phyloP scores from a whole-genome alignment of 169 alveolate genomes.

The Plasmodium vinckei region DNA sequence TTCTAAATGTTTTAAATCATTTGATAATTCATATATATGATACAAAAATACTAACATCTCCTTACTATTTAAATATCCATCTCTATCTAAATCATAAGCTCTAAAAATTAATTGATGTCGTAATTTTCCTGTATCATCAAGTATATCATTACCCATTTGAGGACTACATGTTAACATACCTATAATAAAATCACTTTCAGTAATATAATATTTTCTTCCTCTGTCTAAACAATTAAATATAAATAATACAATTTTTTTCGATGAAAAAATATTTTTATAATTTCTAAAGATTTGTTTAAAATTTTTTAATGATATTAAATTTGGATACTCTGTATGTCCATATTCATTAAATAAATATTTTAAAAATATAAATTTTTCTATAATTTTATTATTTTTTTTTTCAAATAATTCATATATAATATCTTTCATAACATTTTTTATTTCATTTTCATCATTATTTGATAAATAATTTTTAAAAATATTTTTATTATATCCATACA shows the following conservation, averaged over 20 bases:
- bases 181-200: constrained; percentile 80
- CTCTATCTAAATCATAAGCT: constrained; percentile 82
- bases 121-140: constrained; percentile 78
- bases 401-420: constrained; percentile 1
- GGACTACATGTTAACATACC: constrained; percentile 88
- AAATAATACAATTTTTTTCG: constrained; percentile 77
- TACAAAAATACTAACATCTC: constrained; percentile 74
- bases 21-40: constrained; percentile 78
- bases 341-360: constrained; percentile 61
- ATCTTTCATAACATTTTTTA: constrained; percentile 16
- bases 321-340: constrained; percentile 61
- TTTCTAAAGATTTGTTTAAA: constrained; percentile 33
- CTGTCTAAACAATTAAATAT: constrained; percentile 84
- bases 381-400: constrained; percentile 9
- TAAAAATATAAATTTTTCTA: constrained; percentile 43
- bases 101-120: constrained; percentile 84
- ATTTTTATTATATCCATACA: constrained; percentile 26
- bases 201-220: constrained; percentile 68
- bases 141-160: constrained; percentile 75
- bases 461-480: neutral
- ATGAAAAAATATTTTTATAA: constrained; percentile 76
- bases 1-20: neutral
- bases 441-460: neutral
- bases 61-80: constrained; percentile 74
- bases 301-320: constrained; percentile 40